Evolutionary conservation across 345 rosid genomes (phyloP).

Genomic region (Rhodamnia argentea): DNA sequence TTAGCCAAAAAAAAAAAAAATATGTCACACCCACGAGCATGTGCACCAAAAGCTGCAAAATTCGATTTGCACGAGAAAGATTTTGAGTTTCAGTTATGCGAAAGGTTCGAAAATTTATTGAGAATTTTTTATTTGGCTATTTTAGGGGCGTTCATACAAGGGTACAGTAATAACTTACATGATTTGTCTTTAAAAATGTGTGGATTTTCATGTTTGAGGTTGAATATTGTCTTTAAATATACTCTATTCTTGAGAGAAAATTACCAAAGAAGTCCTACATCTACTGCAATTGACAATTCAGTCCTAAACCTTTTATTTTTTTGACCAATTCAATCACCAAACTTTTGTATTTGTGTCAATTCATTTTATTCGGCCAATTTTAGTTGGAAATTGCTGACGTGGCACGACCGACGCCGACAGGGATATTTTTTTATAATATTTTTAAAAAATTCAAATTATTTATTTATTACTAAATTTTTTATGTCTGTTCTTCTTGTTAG

Average conservation of each 20-base stretch:
- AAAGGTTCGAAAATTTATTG: background rate
- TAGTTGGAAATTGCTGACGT: too few species aligned
- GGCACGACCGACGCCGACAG: too few species aligned
- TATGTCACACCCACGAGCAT: background rate
- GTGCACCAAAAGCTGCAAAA: background rate
- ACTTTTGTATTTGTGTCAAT: too few species aligned
- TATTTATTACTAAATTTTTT: too few species aligned
- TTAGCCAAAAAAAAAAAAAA: background rate
- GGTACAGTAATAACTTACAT: background rate
- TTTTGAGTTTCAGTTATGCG: background rate
- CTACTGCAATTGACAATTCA: too few species aligned
- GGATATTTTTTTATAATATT: too few species aligned
- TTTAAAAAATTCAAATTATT: too few species aligned
- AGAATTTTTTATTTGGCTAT: background rate
- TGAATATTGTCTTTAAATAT: background rate
- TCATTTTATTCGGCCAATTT: too few species aligned
- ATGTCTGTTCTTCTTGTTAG: too few species aligned
- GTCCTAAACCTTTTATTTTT: too few species aligned
- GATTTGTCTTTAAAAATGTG: background rate
- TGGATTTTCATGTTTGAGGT: background rate
- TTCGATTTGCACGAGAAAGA: background rate
- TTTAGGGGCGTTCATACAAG: background rate
- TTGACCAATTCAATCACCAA: too few species aligned
- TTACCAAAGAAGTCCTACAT: too few species aligned
- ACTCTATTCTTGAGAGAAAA: background rate